Evolutionary conservation across 2,329 filamentous ascomycete species (phyloP), one percentile per base, ranked within the genome.

Genomic region (Fonsecaea pugnacius): DNA sequence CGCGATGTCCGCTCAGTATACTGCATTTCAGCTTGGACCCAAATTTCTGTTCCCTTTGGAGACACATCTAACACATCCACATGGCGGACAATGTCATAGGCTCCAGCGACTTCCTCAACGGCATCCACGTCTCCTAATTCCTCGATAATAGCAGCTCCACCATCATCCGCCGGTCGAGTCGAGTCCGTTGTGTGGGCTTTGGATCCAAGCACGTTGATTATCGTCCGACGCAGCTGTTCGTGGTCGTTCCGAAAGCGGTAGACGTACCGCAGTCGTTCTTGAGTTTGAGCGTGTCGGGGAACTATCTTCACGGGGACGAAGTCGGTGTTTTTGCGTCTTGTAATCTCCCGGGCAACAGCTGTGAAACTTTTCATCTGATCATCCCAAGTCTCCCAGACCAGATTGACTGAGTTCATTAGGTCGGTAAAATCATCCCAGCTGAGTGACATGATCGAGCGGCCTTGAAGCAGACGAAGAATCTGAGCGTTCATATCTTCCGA

Each of bases 291-390:
- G 75, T 99, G 95, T 72, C 91, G 90, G 66, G 92, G 90, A 69
- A 84, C 86, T 75, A 99, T 93, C 80, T 98, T 98, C 82, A 99
- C 98, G 4, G 94, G 93, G 69, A 99, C 97, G 76, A 99, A 99
- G 76, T 96, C 96, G 77, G 98, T 96, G 73, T 96, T 96, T 71
- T 95, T 87, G 71, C 93, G 90, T 69, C 94, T 87, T 2, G 92
- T 97, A 6, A 96, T 92, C 73, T 99, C 96, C 78, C 95, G 91
- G 36, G 95, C 94, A 68, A 98, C 91, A 71, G 97, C 96, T 16
- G 94, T 98, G 74, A 99, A 99, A 72, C 98, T 95, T 76, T 98
- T 98, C 74, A 96, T 85, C 72, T 94, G 92, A 60, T 96, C 92
- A 71, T 99, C 95, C 95, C 95, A 99, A 9, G 90, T 89, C 46